Conservation (phyloP, 768 basidiomycete genomes). For the Phaeolepiota aurea region DNA sequence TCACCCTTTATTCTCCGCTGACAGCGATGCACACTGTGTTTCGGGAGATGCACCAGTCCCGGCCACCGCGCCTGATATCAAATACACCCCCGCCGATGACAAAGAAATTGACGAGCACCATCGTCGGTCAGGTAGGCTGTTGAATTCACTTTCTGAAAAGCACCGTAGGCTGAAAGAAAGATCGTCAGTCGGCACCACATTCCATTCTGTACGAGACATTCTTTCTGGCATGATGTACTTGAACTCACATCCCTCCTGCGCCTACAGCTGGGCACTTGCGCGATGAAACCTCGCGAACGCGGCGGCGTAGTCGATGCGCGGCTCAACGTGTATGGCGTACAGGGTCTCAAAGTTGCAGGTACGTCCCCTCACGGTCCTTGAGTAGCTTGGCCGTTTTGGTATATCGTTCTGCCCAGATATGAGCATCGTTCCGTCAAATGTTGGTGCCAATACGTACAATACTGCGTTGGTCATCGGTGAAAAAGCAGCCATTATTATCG, state of each 20-base stretch:
- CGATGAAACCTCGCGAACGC: constrained; percentile 19
- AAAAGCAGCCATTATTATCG: constrained; percentile 47
- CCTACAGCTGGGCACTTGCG: constrained; percentile 15
- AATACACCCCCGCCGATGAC: constrained; percentile 32
- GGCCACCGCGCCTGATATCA: constrained; percentile 24
- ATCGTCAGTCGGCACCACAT: constrained; percentile 20
- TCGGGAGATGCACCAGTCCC: constrained; percentile 19
- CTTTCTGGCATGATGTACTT: not conserved
- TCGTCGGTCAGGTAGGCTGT: constrained; percentile 18
- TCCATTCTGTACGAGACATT: constrained; percentile 32
- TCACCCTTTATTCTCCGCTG: constrained; percentile 29
- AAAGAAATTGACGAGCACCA: constrained; percentile 25
- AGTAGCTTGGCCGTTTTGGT: not conserved
- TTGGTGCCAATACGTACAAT: constrained; percentile 26
- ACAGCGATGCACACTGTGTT: constrained; percentile 19
- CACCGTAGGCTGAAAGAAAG: constrained; percentile 15
- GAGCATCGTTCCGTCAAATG: constrained; percentile 21
- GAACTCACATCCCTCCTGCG: not conserved
- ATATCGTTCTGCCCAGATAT: constrained; percentile 9
- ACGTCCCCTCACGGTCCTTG: not conserved
- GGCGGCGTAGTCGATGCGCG: constrained; percentile 18
- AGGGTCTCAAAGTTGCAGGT: constrained; percentile 20
- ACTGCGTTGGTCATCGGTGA: constrained; percentile 39
- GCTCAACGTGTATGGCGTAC: constrained; percentile 21
- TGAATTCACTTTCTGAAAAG: not conserved